Evolutionary conservation across 2,329 filamentous ascomycete species (phyloP).

Genomic region (Exophiala sp.): DNA sequence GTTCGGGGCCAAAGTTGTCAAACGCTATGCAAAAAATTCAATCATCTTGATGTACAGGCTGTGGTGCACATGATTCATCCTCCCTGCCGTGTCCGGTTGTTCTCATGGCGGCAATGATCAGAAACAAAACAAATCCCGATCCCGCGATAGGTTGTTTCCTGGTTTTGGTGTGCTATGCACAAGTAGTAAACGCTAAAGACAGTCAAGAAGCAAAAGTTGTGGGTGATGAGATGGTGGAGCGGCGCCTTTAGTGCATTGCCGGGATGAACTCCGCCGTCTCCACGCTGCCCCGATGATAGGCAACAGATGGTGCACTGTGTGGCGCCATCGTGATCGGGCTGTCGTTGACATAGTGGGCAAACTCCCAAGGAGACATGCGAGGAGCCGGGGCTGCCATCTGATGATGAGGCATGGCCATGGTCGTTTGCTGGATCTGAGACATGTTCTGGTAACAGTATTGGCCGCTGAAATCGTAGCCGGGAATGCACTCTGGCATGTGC

Average conservation of each 20-base stretch:
- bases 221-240: conserved; percentile 13
- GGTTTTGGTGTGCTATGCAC: conserved; percentile 13
- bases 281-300: conserved; percentile 21
- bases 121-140: conserved; percentile 6
- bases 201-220: conserved; percentile 21
- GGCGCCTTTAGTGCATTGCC: conserved; percentile 19
- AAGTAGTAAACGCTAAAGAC: conserved; percentile 19
- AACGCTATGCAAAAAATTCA: conserved; percentile 26
- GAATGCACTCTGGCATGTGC: conserved; percentile 18
- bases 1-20: conserved; percentile 9
- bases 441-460: conserved; percentile 22
- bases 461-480: conserved; percentile 19
- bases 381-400: conserved; percentile 32
- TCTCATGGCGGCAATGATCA: conserved; percentile 9
- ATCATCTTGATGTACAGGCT: conserved; percentile 22
- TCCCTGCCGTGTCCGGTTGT: conserved; percentile 5
- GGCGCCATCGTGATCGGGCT: conserved; percentile 31
- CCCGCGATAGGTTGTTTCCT: conserved; percentile 1
- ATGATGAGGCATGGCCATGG: conserved; percentile 19
- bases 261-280: conserved; percentile 21
- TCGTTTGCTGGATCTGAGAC: conserved; percentile 18
- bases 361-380: conserved; percentile 36
- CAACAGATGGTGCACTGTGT: conserved; percentile 24
- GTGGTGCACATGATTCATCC: conserved; percentile 22
- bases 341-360: conserved; percentile 32